Base-by-base conservation (phyloP, 2,329 filamentous ascomycete species). In the Apiospora koreana region DNA sequence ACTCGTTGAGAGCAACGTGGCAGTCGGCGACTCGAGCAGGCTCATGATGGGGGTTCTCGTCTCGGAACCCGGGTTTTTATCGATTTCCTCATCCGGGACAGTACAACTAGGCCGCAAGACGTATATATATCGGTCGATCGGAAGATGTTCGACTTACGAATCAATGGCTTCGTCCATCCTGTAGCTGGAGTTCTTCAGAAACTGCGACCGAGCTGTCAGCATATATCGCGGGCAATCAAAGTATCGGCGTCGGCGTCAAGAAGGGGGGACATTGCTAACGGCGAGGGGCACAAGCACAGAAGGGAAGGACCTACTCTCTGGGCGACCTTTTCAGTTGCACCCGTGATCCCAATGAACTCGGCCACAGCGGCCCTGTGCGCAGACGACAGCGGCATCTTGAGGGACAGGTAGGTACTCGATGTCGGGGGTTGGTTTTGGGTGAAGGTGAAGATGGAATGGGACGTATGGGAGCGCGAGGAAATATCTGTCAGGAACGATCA, bases 151-250 rank as follows among this genome's bases (percentile, higher is more conserved):
- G 28, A 88, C 88, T 88, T 83, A 89, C 88, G 83, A 79, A 81
- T 89, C 86, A 66, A 88, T 80, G 48, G 87, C 87, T 70, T 86
- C 82, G 70, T 88, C 84, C 8, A 89, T 76, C 75, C 84, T 86
- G 76, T 85, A 89, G 64, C 81, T 81, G 7, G 83, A 77, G 65
- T 80, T 82, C 74, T 84, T 88, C 25, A 68, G 66, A 68, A 38
- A 68, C 66, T 68, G 25, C 1, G 7, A 9, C 14, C 5, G 18
- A 54, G 2, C 9, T 7, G 16, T 62, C 31, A 62, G 54, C 54
- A 38, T 38, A 12, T 38, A 28, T 23, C 21, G 16, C 23, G 14
- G 14, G 25, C 10, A 31, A 18, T 3, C 18, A 18, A 16, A 18
- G 28, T n/a, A 8, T 38, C 4, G 21, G 21, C 4, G 31, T 38